Conservation (phyloP, 2,329 filamentous ascomycete species). For the Stagonosporopsis rhizophila region DNA sequence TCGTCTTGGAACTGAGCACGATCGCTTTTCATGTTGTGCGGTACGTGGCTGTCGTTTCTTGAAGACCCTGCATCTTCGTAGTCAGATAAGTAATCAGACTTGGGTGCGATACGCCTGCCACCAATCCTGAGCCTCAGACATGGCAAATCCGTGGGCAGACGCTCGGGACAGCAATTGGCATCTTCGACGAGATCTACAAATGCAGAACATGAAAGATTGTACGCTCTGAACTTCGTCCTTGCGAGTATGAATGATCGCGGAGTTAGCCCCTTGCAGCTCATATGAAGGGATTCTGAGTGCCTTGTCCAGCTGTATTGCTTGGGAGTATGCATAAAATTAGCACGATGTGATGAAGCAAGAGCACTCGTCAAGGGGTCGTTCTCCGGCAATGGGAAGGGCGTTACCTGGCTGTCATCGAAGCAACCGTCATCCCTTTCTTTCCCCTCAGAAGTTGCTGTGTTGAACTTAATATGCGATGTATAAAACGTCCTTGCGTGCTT, state of each 20-base stretch:
- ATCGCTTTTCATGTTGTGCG: neutral
- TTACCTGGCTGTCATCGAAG: neutral
- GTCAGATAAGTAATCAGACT: no score
- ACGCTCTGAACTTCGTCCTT: slow-evolving; percentile 63
- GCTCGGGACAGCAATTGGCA: slow-evolving; percentile 46
- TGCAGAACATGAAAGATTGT: slow-evolving; percentile 60
- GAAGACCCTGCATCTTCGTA: neutral
- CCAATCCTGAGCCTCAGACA: slow-evolving; percentile 61
- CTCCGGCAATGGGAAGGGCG: slow-evolving; percentile 29
- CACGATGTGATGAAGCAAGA: slow-evolving; percentile 44
- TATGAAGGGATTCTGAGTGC: slow-evolving; percentile 51
- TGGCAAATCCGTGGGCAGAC: slow-evolving; percentile 17
- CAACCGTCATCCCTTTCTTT: neutral
- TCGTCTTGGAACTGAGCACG: slow-evolving; percentile 18
- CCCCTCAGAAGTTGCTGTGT: neutral
- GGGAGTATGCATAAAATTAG: slow-evolving; percentile 48
- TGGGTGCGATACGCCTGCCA: slow-evolving; percentile 50
- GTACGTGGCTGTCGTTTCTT: neutral
- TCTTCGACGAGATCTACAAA: slow-evolving; percentile 69
- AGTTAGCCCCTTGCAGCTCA: no score
- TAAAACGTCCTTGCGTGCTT: slow-evolving; percentile 72
- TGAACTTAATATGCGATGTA: slow-evolving; percentile 60
- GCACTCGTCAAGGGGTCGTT: slow-evolving; percentile 38
- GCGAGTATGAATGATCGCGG: slow-evolving; percentile 58
- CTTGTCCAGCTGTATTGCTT: slow-evolving; percentile 53